Conservation (phyloP, 352 stramenopile species). For the Pythium oligandrum region DNA sequence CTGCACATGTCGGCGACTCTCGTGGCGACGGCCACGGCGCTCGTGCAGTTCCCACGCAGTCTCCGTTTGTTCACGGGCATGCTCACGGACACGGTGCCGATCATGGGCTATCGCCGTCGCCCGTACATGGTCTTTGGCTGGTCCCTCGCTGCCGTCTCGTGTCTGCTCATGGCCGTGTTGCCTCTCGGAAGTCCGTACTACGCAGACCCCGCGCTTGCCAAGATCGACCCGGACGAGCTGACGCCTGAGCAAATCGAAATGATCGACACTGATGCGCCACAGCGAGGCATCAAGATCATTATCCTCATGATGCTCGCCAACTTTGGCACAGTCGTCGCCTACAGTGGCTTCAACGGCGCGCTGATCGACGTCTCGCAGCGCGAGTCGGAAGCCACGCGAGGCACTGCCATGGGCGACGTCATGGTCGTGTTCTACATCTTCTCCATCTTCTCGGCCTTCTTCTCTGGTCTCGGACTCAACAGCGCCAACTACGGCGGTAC, state of each 20-base stretch:
- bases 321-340: conserved; percentile 39
- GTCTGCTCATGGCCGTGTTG: conserved; percentile 30
- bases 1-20: conserved; percentile 26
- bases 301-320: conserved; percentile 54
- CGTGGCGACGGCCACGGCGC: conserved; percentile 21
- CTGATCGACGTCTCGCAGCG: conserved; percentile 55
- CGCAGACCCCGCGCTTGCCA: conserved; percentile 29
- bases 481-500: conserved; percentile 42
- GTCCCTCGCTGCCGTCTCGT: conserved; percentile 23
- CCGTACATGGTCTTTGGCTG: conserved; percentile 44
- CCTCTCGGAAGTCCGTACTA: conserved; percentile 52
- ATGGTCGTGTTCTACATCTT: conserved; percentile 21
- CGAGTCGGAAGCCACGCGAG: conserved; percentile 35
- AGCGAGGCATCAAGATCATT: conserved; percentile 41
- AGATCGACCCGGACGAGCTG: conserved; percentile 20
- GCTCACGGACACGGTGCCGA: conserved; percentile 35
- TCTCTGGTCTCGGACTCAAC: conserved; percentile 61
- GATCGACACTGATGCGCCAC: conserved; percentile 36
- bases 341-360: conserved; percentile 37
- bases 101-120: conserved; percentile 35
- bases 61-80: conserved; percentile 37
- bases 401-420: conserved; percentile 22
- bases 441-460: conserved; percentile 33
- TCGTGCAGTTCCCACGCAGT: conserved; percentile 24
- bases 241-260: conserved; percentile 29